Evolutionary conservation across 257 asterid genomes (phyloP).

Genomic region (Penstemon newberryi): DNA sequence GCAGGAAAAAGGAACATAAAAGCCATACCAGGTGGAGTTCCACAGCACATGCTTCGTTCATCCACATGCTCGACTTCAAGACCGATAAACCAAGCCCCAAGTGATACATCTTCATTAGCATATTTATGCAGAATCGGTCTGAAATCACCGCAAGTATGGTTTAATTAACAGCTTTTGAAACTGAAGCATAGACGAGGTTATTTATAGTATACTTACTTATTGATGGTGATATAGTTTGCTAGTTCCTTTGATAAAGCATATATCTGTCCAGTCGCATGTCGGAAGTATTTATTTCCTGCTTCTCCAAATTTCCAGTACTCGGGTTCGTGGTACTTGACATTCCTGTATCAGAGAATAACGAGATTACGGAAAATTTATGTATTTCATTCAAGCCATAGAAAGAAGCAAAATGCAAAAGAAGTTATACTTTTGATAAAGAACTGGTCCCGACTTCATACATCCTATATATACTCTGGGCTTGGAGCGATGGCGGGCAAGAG

Average conservation of each 20-base stretch:
- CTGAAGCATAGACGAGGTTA: too few relatives aligned
- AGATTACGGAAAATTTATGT: not conserved
- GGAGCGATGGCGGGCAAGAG: constrained; percentile 54
- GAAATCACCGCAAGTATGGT: constrained; percentile 19
- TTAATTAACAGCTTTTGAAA: not conserved
- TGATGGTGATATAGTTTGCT: constrained; percentile 43
- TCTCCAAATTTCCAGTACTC: constrained; percentile 68
- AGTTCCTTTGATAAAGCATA: constrained; percentile 61
- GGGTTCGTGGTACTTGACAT: constrained; percentile 64
- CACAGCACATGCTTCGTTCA: constrained; percentile 59
- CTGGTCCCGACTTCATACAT: constrained; percentile 77
- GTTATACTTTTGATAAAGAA: constrained; percentile 49
- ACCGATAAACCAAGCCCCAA: constrained; percentile 64
- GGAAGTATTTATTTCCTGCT: constrained; percentile 56
- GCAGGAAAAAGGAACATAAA: not conserved
- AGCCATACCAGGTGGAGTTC: constrained; percentile 48
- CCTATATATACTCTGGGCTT: constrained; percentile 60
- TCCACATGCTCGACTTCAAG: constrained; percentile 59
- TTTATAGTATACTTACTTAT: constrained; percentile 39
- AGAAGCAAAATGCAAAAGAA: not conserved
- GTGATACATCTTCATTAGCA: constrained; percentile 66
- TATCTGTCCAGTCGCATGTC: constrained; percentile 70
- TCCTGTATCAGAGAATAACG: constrained; percentile 31
- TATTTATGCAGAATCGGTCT: constrained; percentile 57
- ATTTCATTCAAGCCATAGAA: not conserved